Base-by-base conservation (phyloP, 2,329 filamentous ascomycete species). In the Claviceps sp. region DNA sequence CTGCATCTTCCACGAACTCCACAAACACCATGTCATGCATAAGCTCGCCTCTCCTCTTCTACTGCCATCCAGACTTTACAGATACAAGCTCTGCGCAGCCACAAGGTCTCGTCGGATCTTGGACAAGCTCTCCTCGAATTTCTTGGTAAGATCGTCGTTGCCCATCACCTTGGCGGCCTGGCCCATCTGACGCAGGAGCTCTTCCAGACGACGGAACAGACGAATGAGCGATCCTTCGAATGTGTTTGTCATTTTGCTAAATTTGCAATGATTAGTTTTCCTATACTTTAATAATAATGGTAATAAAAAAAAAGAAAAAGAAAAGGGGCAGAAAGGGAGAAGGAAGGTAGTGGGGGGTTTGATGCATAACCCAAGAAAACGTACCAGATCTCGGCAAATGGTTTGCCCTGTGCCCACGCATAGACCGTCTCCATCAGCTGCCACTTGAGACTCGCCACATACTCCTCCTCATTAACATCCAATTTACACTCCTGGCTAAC, bases 141-240 rank as follows among this genome's bases (percentile, higher is more conserved):
- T 96, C 65, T 84, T 79, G 63, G 90, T 86, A 52, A 98, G 74
- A 62, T 97, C 93, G 55, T 95, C 89, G 65, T 87, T 96, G 62
- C 93, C 93, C 93, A 98, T 98, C 56, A 96, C 91, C 72, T 96
- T 97, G 58, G 87, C 81, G 24, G 91, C 93, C 70, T 97, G 87
- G 16, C 86, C 91, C 79, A 97, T 95, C 69, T 98, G 93, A 58
- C 93, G 81, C 38, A 98, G 75, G 53, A 96, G 76, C 70, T 98
- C 93, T 69, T 98, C 93, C 36, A 98, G 76, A 20, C 93, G 87
- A 51, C 93, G 86, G 81, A 98, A 98, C 41, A 96, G 82, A 48
- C 93, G 89, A 61, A 98, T 97, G 55, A 98, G 74, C 54, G 89
- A 96, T 54, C 93, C 93, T 72, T 98, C 93, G 69, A 96, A 98